Conservation (phyloP, 2,329 filamentous ascomycete species). For the Diaporthe sp. region DNA sequence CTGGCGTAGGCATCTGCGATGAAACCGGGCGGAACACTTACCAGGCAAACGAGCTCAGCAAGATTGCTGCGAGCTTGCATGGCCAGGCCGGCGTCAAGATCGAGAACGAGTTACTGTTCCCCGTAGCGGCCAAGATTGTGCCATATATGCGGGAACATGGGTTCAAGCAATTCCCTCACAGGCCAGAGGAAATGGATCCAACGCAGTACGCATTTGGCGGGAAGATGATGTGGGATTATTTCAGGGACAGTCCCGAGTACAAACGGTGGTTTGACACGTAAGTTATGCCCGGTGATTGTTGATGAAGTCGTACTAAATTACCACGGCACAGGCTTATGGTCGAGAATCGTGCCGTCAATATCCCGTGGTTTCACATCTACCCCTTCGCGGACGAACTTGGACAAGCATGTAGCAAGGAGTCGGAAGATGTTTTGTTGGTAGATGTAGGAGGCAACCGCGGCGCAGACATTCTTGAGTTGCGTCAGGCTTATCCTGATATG, state of each 20-base stretch:
- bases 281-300: background rate
- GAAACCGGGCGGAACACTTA: conserved; percentile 3
- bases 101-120: conserved; percentile 11
- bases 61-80: background rate
- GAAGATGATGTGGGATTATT: conserved; percentile 9
- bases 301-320: background rate
- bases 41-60: conserved; percentile 5
- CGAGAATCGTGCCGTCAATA: background rate
- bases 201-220: background rate
- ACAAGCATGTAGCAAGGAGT: background rate
- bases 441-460: conserved; percentile 7
- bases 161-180: background rate
- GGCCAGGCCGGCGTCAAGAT: conserved; percentile 15
- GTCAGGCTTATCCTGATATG: background rate
- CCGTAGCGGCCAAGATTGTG: background rate
- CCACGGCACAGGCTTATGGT: background rate
- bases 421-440: background rate
- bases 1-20: conserved; percentile 4
- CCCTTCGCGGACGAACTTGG: background rate
- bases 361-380: background rate
- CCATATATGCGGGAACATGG: conserved; percentile 4
- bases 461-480: conserved; percentile 5
- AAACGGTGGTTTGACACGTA: conserved; percentile 8
- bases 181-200: background rate
- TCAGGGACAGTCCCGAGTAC: conserved; percentile 6